phyloP scores from a whole-genome alignment of 1,284 basidiomycete species.

The Sanghuangporus sanghuang region DNA sequence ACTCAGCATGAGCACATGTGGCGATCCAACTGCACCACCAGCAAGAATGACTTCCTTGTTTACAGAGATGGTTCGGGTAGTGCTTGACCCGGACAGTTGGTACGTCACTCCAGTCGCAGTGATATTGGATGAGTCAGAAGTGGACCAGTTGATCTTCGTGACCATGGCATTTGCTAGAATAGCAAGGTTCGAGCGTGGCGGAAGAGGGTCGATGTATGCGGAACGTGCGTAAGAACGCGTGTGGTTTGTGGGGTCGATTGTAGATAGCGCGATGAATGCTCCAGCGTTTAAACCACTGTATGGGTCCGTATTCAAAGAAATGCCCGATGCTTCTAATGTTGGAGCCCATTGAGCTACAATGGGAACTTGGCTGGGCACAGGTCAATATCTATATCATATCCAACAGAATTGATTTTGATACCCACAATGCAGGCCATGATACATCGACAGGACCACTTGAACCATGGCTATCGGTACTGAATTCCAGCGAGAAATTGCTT shows the following conservation, averaged over 20 bases:
- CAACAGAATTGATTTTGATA: background rate
- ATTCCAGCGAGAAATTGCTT: conserved; percentile 35
- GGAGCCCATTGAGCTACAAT: conserved; percentile 49
- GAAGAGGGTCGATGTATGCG: conserved; percentile 64
- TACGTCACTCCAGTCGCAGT: conserved; percentile 57
- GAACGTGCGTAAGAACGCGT: conserved; percentile 63
- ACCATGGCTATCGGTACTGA: conserved; percentile 37
- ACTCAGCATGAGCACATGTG: conserved; percentile 64
- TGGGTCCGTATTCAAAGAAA: conserved; percentile 38
- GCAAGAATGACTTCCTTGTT: conserved; percentile 32
- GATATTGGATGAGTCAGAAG: conserved; percentile 33
- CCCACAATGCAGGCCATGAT: conserved; percentile 48
- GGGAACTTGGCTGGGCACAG: conserved; percentile 35
- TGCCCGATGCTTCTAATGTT: conserved; percentile 40
- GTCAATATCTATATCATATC: too few species aligned
- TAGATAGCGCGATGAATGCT: conserved; percentile 53
- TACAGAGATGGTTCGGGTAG: conserved; percentile 37
- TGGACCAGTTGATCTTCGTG: conserved; percentile 53
- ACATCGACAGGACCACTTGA: conserved; percentile 42
- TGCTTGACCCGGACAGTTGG: conserved; percentile 30
- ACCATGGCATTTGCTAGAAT: conserved; percentile 53
- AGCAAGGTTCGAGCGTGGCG: conserved; percentile 54
- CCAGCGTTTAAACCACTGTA: conserved; percentile 46
- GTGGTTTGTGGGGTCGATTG: conserved; percentile 62
- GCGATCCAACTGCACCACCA: conserved; percentile 51